Evolutionary conservation across 1,139 yeast genomes (phyloP).

Genomic region (Candida buenavistaensis): DNA sequence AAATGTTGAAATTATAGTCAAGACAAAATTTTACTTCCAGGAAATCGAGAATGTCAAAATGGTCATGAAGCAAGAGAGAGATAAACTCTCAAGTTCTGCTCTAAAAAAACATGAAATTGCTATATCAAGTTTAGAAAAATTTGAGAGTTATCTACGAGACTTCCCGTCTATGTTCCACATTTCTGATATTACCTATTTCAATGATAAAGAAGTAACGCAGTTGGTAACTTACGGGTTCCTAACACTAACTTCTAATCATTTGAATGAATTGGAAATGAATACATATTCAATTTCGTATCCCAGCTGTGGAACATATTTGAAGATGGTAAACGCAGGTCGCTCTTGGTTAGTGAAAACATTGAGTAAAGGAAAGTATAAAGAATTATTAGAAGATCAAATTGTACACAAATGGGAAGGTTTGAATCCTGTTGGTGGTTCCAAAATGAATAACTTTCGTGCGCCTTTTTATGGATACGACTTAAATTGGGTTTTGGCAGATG

Average conservation of each 20-base stretch:
- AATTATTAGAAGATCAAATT: conserved; percentile 51
- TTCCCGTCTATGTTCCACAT: conserved; percentile 37
- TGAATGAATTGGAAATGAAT: conserved; percentile 47
- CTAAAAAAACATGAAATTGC: conserved; percentile 2
- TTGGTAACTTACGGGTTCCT: conserved; percentile 55
- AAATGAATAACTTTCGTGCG: conserved; percentile 48
- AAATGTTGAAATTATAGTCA: conserved; percentile 41
- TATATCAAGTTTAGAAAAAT: conserved; percentile 21
- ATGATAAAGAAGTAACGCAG: conserved; percentile 25
- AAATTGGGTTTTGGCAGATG: conserved; percentile 64
- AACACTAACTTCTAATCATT: conserved; percentile 51
- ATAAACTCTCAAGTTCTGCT: background rate
- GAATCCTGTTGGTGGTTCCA: conserved; percentile 24
- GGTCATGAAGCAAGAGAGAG: conserved; percentile 1
- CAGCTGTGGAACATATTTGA: conserved; percentile 56
- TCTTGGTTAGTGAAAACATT: conserved; percentile 51
- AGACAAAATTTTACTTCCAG: conserved; percentile 23
- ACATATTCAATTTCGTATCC: conserved; percentile 58
- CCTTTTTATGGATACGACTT: conserved; percentile 62
- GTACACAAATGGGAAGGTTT: conserved; percentile 51
- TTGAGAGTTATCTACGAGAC: conserved; percentile 20
- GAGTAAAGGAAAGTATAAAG: conserved; percentile 47
- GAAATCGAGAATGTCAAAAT: conserved; percentile 17
- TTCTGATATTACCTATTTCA: conserved; percentile 23
- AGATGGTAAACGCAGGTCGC: conserved; percentile 47